Percentiles rank a stretch among this genome's conserved stretches.
These are phyloP conservation scores for Alternaria rosae DNA, from an alignment of 2,329 filamentous ascomycete species.

Conservation along the genomic window DNA sequence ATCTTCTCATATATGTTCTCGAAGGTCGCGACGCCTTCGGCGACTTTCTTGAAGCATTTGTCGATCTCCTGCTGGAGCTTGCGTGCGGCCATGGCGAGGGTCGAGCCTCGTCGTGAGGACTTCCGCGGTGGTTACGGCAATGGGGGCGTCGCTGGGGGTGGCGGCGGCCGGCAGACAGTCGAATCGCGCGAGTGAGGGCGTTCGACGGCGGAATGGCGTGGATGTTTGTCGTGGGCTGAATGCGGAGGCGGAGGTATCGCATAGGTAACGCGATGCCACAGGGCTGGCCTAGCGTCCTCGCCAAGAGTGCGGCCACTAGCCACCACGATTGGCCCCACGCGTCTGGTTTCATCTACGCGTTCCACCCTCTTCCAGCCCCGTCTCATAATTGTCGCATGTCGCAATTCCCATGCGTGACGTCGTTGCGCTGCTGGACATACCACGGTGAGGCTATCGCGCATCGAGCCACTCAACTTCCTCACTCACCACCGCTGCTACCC, in stretches of 20 bases:
- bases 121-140: conserved; percentile 19
- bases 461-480: not conserved
- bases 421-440: not conserved
- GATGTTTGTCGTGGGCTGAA: conserved; percentile 32
- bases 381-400: conserved; percentile 9
- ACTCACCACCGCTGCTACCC: conserved; percentile 12
- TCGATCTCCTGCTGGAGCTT: conserved; percentile 99
- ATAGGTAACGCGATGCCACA: conserved; percentile 32
- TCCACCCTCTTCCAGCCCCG: conserved; percentile 8
- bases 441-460: not conserved
- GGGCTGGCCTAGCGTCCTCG: conserved; percentile 30
- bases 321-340: conserved; percentile 16
- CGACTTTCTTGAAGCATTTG: conserved; percentile 99
- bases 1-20: conserved; percentile 98
- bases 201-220: conserved; percentile 21
- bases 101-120: conserved; percentile 45
- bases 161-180: conserved; percentile 13
- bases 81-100: conserved; percentile 81
- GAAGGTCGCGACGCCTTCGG: conserved; percentile 90
- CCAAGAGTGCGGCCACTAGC: conserved; percentile 27
- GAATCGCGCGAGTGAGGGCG: conserved; percentile 30
- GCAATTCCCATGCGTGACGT: conserved; percentile 16
- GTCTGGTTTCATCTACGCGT: conserved; percentile 21
- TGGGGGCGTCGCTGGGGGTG: conserved; percentile 21
- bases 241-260: conserved; percentile 36